phyloP scores from a whole-genome alignment of 129 eudicot genomes.

The Ambrosia trifida region DNA sequence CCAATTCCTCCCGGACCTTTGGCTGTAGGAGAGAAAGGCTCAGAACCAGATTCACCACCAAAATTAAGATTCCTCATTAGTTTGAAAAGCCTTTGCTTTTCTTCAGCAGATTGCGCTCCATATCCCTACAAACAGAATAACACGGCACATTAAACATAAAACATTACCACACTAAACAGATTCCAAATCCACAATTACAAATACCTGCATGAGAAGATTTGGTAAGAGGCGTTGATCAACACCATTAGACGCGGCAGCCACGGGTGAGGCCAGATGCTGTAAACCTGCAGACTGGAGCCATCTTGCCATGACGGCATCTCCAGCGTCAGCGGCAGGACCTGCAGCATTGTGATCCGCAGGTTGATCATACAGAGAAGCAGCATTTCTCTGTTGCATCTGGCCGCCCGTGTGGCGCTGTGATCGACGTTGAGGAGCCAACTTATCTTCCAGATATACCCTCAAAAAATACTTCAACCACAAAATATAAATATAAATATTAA shows the following conservation, averaged over 20 bases:
- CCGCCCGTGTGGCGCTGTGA: conserved; percentile 99
- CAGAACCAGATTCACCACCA: conserved; percentile 86
- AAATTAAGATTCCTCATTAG: conserved; percentile 91
- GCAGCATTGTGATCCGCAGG: conserved; percentile 61
- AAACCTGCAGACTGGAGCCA: conserved; percentile 99
- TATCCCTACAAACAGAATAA: conserved; percentile 63
- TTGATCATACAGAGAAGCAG: conserved; percentile 92
- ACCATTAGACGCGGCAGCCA: conserved; percentile 62
- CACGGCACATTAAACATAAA: conserved; percentile 28
- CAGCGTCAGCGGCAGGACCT: conserved; percentile 66
- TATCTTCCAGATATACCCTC: conserved; percentile 24
- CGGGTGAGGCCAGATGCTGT: conserved; percentile 99
- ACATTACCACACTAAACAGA: conserved; percentile 12
- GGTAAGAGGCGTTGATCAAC: conserved; percentile 70
- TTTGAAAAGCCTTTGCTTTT: conserved; percentile 91
- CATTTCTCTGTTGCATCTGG: conserved; percentile 98
- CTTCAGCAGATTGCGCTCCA: conserved; percentile 98
- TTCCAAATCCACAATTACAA: conserved; percentile 30
- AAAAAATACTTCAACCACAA: conserved; percentile 22
- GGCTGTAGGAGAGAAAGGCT: conserved; percentile 76
- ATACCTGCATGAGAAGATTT: conserved; percentile 95
- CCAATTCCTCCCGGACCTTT: conserved; percentile 66
- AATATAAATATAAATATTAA: neutral
- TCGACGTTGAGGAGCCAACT: conserved; percentile 97
- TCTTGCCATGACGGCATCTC: conserved; percentile 98